Evolutionary conservation across 2,329 filamentous ascomycete genomes (phyloP).

Genomic region (Sclerotiophoma versabilis): DNA sequence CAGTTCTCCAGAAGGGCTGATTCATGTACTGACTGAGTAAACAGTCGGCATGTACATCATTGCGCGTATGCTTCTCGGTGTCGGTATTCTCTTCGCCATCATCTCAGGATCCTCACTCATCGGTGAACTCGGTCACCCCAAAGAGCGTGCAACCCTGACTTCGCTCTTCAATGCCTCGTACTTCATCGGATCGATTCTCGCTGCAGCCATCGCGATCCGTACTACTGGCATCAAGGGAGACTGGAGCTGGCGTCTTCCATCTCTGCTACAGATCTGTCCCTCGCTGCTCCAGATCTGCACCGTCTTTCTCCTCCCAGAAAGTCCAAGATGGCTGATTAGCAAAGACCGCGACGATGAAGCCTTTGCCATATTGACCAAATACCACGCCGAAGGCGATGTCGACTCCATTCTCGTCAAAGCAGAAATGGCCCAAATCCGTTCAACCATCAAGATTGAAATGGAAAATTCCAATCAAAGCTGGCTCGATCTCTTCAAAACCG

Average conservation of each 20-base stretch:
- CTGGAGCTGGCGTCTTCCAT: constrained; percentile 62
- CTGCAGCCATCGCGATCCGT: constrained; percentile 59
- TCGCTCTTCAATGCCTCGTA: constrained; percentile 68
- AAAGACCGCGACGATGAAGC: constrained; percentile 58
- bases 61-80: constrained; percentile 66
- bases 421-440: constrained; percentile 67
- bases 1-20: no score
- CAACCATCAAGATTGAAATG: constrained; percentile 63
- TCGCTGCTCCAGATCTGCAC: constrained; percentile 54
- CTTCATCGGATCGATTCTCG: constrained; percentile 60
- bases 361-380: constrained; percentile 47
- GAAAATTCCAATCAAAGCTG: constrained; percentile 63
- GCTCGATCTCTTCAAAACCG: constrained; percentile 59
- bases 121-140: constrained; percentile 67
- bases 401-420: constrained; percentile 54
- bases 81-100: constrained; percentile 67
- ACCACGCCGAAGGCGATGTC: constrained; percentile 54
- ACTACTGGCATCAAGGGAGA: constrained; percentile 52
- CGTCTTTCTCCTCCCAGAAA: constrained; percentile 49
- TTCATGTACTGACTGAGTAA: constrained; percentile 3
- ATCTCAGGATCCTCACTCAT: constrained; percentile 65
- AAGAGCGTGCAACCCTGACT: constrained; percentile 66
- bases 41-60: constrained; percentile 65
- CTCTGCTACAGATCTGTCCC: constrained; percentile 58
- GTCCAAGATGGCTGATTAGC: constrained; percentile 60